Percentiles rank a stretch among this genome's conserved stretches.
Evolutionary conservation across 2,329 filamentous ascomycete species (phyloP).

Genomic region (Fusarium cyanostomum): DNA sequence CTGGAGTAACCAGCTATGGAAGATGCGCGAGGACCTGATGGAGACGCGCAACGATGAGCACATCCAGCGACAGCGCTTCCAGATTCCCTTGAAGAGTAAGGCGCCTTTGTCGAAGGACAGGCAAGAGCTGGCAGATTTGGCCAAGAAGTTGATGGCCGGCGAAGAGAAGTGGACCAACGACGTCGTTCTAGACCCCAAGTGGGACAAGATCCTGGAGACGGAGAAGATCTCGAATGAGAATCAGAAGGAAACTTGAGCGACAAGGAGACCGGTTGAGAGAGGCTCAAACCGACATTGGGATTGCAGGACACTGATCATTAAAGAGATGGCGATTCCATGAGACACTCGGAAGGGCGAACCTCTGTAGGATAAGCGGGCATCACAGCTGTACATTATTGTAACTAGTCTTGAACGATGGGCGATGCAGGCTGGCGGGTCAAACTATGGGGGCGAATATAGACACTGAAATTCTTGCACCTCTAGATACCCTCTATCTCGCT

Average conservation of each 20-base stretch:
- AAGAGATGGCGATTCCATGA: slow-evolving; percentile 29
- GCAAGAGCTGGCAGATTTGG: slow-evolving; percentile 67
- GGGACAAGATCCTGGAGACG: slow-evolving; percentile 49
- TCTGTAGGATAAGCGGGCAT: slow-evolving; percentile 44
- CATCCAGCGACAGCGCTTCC: slow-evolving; percentile 44
- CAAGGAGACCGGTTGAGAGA: slow-evolving; percentile 2
- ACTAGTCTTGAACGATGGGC: slow-evolving; percentile 35
- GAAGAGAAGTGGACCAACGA: slow-evolving; percentile 68
- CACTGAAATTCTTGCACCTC: slow-evolving; percentile 30
- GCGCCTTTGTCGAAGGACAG: slow-evolving; percentile 54
- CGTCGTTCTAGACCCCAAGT: slow-evolving; percentile 57
- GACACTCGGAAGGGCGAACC: slow-evolving; percentile 14
- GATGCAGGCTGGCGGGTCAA: slow-evolving; percentile 35
- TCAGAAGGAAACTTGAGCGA: slow-evolving; percentile 33
- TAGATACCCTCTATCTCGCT: slow-evolving; percentile 22
- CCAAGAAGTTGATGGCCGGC: slow-evolving; percentile 68
- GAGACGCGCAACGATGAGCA: slow-evolving; percentile 52
- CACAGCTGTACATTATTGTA: slow-evolving; percentile 48
- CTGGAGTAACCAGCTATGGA: slow-evolving; percentile 72
- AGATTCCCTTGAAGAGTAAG: slow-evolving; percentile 54
- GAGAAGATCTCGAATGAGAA: slow-evolving; percentile 39
- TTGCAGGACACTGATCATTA: slow-evolving; percentile 34
- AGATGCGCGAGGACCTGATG: slow-evolving; percentile 60
- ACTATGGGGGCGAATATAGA: slow-evolving; percentile 38
- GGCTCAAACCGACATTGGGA: slow-evolving; percentile 12